Percentiles rank a stretch among this genome's conserved stretches.
These are phyloP conservation scores for Psilocybe sp. DNA, from an alignment of 768 basidiomycete genomes.

Conservation along the genomic window DNA sequence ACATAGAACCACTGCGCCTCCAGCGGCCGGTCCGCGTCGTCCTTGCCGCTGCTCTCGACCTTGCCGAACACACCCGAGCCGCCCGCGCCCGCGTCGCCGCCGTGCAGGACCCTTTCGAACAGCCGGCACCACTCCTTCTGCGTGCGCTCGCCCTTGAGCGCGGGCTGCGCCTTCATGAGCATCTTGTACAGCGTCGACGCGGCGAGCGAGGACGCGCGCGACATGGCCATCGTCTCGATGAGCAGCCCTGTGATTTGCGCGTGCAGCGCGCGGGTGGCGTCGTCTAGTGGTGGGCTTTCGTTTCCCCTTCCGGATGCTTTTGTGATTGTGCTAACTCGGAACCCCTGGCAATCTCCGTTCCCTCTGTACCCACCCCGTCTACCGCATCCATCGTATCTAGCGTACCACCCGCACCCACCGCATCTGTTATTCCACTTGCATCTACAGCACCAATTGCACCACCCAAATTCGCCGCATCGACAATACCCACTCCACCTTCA, in stretches of 20 bases:
- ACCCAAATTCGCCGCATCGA: too few relatives aligned
- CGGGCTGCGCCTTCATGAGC: constrained; percentile 52
- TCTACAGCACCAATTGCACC: too few relatives aligned
- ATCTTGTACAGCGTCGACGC: constrained; percentile 49
- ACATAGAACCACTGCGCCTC: constrained; percentile 78
- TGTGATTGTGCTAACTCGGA: too few relatives aligned
- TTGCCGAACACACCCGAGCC: constrained; percentile 65
- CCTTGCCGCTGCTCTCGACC: constrained; percentile 64
- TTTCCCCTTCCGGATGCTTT: too few relatives aligned
- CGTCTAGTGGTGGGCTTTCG: constrained; percentile 16
- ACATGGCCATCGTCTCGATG: constrained; percentile 68
- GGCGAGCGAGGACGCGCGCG: constrained; percentile 66
- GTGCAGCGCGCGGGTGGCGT: constrained; percentile 25
- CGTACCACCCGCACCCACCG: too few relatives aligned
- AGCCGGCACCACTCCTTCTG: constrained; percentile 48
- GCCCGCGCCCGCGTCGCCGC: constrained; percentile 40
- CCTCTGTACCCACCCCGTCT: too few relatives aligned
- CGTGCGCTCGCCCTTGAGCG: constrained; percentile 37
- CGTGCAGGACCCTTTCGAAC: constrained; percentile 48
- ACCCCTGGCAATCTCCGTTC: too few relatives aligned
- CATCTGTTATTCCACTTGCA: too few relatives aligned
- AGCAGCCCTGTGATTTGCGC: constrained; percentile 61
- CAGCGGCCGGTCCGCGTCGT: constrained; percentile 45
- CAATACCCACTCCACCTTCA: too few relatives aligned
- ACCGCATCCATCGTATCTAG: too few relatives aligned